Conservation (phyloP, 805 yeast species). For the Yarrowia sp. region DNA sequence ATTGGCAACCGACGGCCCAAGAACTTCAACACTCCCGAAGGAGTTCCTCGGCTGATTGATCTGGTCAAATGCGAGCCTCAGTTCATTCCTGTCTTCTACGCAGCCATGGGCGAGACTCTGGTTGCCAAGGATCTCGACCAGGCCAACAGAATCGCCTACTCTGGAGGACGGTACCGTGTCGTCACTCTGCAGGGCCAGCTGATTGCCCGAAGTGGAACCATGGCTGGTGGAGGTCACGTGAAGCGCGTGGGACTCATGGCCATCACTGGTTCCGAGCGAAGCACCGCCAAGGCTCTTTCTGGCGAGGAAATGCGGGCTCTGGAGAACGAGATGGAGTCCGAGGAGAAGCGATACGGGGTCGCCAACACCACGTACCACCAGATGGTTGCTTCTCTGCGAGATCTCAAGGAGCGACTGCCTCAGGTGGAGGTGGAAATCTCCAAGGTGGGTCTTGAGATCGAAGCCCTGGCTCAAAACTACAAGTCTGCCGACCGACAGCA, state of each 20-base stretch:
- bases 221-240: slow-evolving; percentile 91
- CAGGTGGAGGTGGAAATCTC: slow-evolving; percentile 68
- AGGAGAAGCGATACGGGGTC: slow-evolving; percentile 61
- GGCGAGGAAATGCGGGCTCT: slow-evolving; percentile 64
- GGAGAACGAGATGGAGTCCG: slow-evolving; percentile 58
- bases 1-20: slow-evolving; percentile 59
- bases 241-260: slow-evolving; percentile 76
- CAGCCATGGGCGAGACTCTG: slow-evolving; percentile 83
- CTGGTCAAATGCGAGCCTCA: slow-evolving; percentile 72
- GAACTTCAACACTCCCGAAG: slow-evolving; percentile 67
- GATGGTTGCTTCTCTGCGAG: slow-evolving; percentile 66
- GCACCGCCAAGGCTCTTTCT: slow-evolving; percentile 53
- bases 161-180: slow-evolving; percentile 79
- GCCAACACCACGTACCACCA: slow-evolving; percentile 57
- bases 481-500: slow-evolving; percentile 56
- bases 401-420: slow-evolving; percentile 70
- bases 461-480: slow-evolving; percentile 62
- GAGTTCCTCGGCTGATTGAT: slow-evolving; percentile 84
- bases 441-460: slow-evolving; percentile 67
- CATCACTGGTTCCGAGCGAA: slow-evolving; percentile 47
- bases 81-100: slow-evolving; percentile 87
- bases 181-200: slow-evolving; percentile 92
- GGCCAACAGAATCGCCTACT: slow-evolving; percentile 90
- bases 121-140: slow-evolving; percentile 80
- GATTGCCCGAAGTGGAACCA: slow-evolving; percentile 91